phyloP scores from a whole-genome alignment of 2,329 filamentous ascomycete genomes.

The Scopulariopsis brevicaulis region DNA sequence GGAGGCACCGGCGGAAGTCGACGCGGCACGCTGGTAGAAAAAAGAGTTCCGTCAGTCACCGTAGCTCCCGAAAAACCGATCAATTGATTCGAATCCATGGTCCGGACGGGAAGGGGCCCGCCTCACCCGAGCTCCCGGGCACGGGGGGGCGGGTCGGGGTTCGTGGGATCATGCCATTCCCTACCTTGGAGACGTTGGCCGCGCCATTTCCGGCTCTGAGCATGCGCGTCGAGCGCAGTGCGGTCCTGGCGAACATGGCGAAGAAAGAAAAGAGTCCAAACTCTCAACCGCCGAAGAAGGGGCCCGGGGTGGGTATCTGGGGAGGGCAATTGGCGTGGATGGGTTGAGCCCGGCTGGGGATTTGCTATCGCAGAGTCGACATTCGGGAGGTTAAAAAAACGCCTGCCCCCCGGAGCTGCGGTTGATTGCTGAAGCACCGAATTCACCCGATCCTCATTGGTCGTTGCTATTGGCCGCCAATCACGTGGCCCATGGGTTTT shows the following conservation, averaged over 20 bases:
- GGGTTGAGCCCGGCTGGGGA: neutral
- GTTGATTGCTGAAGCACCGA: constrained; percentile 8
- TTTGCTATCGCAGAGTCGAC: constrained; percentile 2
- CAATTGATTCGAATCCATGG: constrained; percentile 2
- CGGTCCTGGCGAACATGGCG: constrained; percentile 90
- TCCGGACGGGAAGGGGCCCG: neutral
- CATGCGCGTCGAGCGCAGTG: constrained; percentile 78
- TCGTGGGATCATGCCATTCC: constrained; percentile 5
- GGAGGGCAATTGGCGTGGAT: constrained; percentile 4
- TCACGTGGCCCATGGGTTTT: constrained; percentile 7
- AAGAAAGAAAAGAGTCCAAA: constrained; percentile 17
- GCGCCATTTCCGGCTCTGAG: constrained; percentile 67
- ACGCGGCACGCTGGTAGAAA: constrained; percentile 46
- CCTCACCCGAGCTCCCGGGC: constrained; percentile 2
- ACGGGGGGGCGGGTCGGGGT: neutral
- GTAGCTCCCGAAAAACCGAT: neutral
- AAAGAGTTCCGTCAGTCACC: constrained; percentile 6
- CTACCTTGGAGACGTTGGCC: constrained; percentile 63
- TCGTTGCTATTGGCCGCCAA: constrained; percentile 1
- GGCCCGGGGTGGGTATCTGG: neutral
- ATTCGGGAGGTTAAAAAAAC: constrained; percentile 5
- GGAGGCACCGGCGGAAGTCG: constrained; percentile 59
- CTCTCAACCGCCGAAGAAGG: constrained; percentile 4
- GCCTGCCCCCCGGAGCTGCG: constrained; percentile 3
- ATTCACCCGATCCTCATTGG: constrained; percentile 11